Evolutionary conservation across 2,329 filamentous ascomycete species (phyloP).

Genomic region (Kalmusia sp.): DNA sequence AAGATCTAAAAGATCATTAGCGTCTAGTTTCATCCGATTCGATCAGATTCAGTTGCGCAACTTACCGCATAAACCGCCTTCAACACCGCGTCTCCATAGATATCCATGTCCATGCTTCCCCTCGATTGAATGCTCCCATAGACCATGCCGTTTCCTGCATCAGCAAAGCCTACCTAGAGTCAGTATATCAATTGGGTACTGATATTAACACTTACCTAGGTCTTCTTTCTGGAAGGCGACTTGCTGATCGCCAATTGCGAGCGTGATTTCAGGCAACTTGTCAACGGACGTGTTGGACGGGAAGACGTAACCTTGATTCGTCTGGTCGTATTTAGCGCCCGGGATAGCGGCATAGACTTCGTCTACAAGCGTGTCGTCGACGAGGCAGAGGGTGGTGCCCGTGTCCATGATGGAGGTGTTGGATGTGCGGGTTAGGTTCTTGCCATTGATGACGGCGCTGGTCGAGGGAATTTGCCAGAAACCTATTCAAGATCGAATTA

Average conservation of each 20-base stretch:
- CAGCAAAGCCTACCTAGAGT: too few relatives aligned
- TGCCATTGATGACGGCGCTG: conserved; percentile 56
- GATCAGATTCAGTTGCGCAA: background rate
- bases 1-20: conserved; percentile 24
- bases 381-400: conserved; percentile 69
- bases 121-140: conserved; percentile 32
- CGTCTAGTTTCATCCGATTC: background rate
- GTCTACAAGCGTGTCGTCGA: conserved; percentile 60
- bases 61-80: conserved; percentile 34
- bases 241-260: conserved; percentile 27
- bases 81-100: conserved; percentile 28
- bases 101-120: conserved; percentile 29
- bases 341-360: conserved; percentile 66
- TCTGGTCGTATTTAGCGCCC: conserved; percentile 56
- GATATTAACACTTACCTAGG: too few relatives aligned
- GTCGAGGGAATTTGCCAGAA: conserved; percentile 68
- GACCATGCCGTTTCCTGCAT: conserved; percentile 26
- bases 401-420: conserved; percentile 66
- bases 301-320: conserved; percentile 62
- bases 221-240: conserved; percentile 33
- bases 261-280: conserved; percentile 22
- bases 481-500: conserved; percentile 37
- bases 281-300: conserved; percentile 45
- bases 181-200: too few relatives aligned
- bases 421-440: conserved; percentile 35